A percentile compares a stretch with the other conserved stretches of the same genome.
Evolutionary conservation across 768 basidiomycete genomes (phyloP).

Genomic region (Mycena chlorophos): DNA sequence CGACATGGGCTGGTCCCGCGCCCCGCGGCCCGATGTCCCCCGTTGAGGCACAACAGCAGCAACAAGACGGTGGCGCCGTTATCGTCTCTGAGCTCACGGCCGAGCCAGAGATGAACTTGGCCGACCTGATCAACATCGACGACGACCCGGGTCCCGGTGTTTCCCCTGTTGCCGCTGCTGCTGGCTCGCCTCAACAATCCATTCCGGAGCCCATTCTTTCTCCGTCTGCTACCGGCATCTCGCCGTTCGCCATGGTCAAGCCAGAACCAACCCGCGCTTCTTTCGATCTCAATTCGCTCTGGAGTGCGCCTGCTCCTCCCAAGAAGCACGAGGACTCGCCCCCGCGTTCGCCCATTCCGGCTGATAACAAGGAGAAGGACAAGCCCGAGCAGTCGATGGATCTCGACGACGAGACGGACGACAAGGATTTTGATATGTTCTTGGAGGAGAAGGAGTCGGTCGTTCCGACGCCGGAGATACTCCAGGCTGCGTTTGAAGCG

Average conservation of each 20-base stretch:
- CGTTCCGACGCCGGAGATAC: constrained; percentile 36
- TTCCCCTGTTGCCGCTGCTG: constrained; percentile 19
- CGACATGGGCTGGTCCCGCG: constrained; percentile 59
- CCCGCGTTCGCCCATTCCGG: neutral
- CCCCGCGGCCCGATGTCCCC: constrained; percentile 47
- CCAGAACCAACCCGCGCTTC: constrained; percentile 53
- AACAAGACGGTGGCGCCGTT: constrained; percentile 26
- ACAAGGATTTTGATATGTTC: constrained; percentile 87
- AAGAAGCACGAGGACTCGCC: constrained; percentile 27
- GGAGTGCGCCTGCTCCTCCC: constrained; percentile 59
- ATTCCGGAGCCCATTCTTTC: constrained; percentile 22
- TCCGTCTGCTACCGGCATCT: constrained; percentile 40
- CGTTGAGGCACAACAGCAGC: constrained; percentile 23
- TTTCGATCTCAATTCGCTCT: constrained; percentile 73
- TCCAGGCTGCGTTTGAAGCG: constrained; percentile 54
- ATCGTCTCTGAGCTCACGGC: constrained; percentile 28
- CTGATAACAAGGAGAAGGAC: constrained; percentile 31
- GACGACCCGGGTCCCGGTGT: constrained; percentile 44
- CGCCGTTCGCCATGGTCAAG: constrained; percentile 45
- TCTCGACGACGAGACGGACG: constrained; percentile 54
- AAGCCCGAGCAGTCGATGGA: constrained; percentile 47
- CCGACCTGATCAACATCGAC: constrained; percentile 77
- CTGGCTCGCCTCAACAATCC: constrained; percentile 16
- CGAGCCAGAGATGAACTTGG: constrained; percentile 70
- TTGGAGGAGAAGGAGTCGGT: constrained; percentile 63